phyloP scores from a whole-genome alignment of 768 basidiomycete species.

The Trametes elegans region DNA sequence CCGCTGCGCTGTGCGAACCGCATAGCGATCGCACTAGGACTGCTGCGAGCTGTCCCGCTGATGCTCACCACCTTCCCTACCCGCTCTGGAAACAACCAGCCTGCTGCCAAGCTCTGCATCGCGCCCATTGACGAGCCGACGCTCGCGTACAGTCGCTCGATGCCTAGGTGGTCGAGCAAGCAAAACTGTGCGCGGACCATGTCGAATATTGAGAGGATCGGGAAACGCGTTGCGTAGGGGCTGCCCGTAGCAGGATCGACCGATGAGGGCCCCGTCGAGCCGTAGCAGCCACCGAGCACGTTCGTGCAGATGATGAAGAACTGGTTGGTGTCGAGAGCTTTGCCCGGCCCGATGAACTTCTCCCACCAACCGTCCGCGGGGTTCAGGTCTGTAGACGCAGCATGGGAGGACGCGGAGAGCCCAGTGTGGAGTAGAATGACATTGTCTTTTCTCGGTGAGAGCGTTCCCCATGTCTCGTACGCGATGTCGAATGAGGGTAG shows the following conservation, averaged over 20 bases:
- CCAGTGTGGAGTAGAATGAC: slow-evolving; percentile 96
- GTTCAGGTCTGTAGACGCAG: slow-evolving; percentile 76
- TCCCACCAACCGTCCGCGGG: slow-evolving; percentile 96
- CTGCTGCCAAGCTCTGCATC: slow-evolving; percentile 97
- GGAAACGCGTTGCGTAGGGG: slow-evolving; percentile 89
- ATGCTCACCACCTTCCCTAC: slow-evolving; percentile 92
- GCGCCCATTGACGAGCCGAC: slow-evolving; percentile 97
- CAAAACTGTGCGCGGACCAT: slow-evolving; percentile 94
- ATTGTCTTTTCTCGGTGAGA: slow-evolving; percentile 76
- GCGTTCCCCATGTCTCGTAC: slow-evolving; percentile 97
- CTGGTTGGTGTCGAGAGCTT: slow-evolving; percentile 86
- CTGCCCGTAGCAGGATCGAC: slow-evolving; percentile 63
- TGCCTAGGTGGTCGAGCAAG: slow-evolving; percentile 79
- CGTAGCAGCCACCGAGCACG: slow-evolving; percentile 96
- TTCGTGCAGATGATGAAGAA: slow-evolving; percentile 97
- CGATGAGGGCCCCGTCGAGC: slow-evolving; percentile 92
- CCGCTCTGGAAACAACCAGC: slow-evolving; percentile 85
- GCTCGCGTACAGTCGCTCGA: slow-evolving; percentile 86
- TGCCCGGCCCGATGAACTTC: slow-evolving; percentile 94
- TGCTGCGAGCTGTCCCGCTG: slow-evolving; percentile 91
- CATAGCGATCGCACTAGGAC: slow-evolving; percentile 91
- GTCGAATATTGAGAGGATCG: slow-evolving; percentile 90
- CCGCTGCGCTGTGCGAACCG: slow-evolving; percentile 95
- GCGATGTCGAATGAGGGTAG: slow-evolving; percentile 82
- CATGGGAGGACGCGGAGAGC: slow-evolving; percentile 93